Conservation (phyloP, 2,329 filamentous ascomycete genomes). For the Bipolaris gigantea region DNA sequence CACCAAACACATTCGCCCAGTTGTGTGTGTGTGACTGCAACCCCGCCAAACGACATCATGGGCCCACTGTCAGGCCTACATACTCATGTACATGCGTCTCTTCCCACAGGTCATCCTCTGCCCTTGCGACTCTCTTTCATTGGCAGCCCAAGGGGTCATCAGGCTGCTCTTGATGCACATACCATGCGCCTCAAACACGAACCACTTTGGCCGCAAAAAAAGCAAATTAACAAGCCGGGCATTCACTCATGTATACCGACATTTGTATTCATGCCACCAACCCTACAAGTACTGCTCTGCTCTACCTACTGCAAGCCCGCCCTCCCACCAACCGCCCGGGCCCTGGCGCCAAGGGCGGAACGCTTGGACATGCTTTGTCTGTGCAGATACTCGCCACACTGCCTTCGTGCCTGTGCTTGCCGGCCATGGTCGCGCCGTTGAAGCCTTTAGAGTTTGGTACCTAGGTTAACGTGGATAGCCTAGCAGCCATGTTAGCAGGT, state of each 20-base stretch:
- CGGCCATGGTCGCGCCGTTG: too few species aligned
- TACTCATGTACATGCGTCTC: neutral
- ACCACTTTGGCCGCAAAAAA: neutral
- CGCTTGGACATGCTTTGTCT: constrained; percentile 25
- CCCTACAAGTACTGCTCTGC: neutral
- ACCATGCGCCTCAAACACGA: neutral
- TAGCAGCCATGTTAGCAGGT: constrained; percentile 23
- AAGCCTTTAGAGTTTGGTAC: constrained; percentile 44
- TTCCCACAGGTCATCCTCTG: neutral
- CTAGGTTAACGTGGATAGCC: constrained; percentile 54
- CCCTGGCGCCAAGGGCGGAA: constrained; percentile 40
- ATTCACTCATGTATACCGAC: constrained; percentile 5
- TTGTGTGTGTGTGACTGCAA: too few species aligned
- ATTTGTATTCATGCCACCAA: constrained; percentile 1
- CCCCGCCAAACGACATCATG: constrained; percentile 14
- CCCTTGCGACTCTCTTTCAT: constrained; percentile 4
- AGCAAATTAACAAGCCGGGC: neutral
- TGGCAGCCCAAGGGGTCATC: constrained; percentile 6
- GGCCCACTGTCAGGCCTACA: constrained; percentile 5
- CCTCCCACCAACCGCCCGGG: constrained; percentile 24
- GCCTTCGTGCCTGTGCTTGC: neutral
- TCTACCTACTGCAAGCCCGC: constrained; percentile 1
- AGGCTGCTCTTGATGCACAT: neutral
- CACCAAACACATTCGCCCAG: neutral
- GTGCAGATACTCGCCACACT: neutral